These are phyloP conservation scores for Fusarium zealandicum DNA, from an alignment of 2,329 filamentous ascomycete genomes.

Conservation along the genomic window DNA sequence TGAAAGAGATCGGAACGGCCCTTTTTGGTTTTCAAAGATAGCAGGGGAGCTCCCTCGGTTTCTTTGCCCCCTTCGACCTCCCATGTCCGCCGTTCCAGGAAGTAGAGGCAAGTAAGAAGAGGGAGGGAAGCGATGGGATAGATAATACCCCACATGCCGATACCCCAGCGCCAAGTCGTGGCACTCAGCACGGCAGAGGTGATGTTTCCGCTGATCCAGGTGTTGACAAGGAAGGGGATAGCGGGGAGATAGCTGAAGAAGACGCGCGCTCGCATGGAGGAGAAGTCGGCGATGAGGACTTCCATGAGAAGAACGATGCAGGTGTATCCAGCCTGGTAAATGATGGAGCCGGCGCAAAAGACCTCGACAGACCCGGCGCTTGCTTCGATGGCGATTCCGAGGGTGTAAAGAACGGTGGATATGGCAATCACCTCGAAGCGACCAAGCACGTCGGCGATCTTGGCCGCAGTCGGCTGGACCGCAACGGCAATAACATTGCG, in stretches of 20 bases:
- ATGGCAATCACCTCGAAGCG: constrained; percentile 64
- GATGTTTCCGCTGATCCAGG: constrained; percentile 68
- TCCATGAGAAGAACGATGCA: constrained; percentile 64
- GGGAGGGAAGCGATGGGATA: constrained; percentile 64
- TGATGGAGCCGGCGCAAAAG: constrained; percentile 61
- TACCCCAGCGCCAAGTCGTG: constrained; percentile 67
- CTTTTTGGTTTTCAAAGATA: constrained; percentile 33
- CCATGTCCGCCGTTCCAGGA: constrained; percentile 41
- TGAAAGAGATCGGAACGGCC: constrained; percentile 58
- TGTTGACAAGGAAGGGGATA: constrained; percentile 66
- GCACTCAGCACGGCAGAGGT: constrained; percentile 56
- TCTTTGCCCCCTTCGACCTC: constrained; percentile 14
- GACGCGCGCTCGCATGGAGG: constrained; percentile 64
- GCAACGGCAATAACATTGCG: constrained; percentile 66
- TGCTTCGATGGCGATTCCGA: constrained; percentile 62
- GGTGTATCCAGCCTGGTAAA: constrained; percentile 68
- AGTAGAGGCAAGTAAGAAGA: constrained; percentile 54
- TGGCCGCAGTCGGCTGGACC: constrained; percentile 64
- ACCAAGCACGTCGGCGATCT: constrained; percentile 69
- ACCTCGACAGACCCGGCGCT: constrained; percentile 54
- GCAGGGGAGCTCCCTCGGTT: neutral
- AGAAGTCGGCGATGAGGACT: constrained; percentile 67
- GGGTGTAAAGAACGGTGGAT: constrained; percentile 63
- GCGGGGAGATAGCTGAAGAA: constrained; percentile 70
- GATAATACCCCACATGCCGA: constrained; percentile 70